Conservation (phyloP, 352 stramenopile genomes). For the Thraustochytrium striatum region DNA sequence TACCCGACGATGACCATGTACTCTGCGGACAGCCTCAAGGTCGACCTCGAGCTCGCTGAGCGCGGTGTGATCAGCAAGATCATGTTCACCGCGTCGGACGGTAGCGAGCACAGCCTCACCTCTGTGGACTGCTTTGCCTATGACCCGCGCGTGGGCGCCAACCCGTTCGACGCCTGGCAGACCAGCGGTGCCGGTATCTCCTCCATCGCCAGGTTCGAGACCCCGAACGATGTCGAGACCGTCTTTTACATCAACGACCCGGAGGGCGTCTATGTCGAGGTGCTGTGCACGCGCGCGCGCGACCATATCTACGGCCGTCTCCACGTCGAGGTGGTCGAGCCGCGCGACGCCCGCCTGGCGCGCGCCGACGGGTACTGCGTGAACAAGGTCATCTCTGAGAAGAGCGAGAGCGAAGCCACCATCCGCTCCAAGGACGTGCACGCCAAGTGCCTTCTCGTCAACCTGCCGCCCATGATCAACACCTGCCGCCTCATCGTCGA, state of each 20-base stretch:
- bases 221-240: slow-evolving; percentile 20
- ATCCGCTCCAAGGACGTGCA: slow-evolving; percentile 2
- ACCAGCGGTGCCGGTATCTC: background rate
- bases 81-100: background rate
- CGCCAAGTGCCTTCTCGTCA: slow-evolving; percentile 2
- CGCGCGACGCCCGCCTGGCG: background rate
- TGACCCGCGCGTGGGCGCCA: background rate
- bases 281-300: background rate
- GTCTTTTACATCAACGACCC: background rate
- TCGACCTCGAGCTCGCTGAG: background rate
- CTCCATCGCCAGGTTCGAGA: background rate
- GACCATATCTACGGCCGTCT: slow-evolving; percentile 10
- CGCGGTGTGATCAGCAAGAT: slow-evolving; percentile 2
- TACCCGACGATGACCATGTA: slow-evolving; percentile 7
- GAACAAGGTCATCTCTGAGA: background rate
- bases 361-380: slow-evolving; percentile 36
- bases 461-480: slow-evolving; percentile 4
- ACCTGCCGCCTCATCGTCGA: slow-evolving; percentile 34
- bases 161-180: background rate
- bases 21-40: background rate
- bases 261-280: background rate
- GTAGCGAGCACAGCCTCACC: background rate
- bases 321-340: slow-evolving; percentile 27
- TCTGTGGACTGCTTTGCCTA: slow-evolving; percentile 19
- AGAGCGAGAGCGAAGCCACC: slow-evolving; percentile 11